Percentiles rank a stretch among this genome's conserved stretches.
phyloP scores from a whole-genome alignment of 495 filamentous ascomycete species.

The Bryoglossum gracile region DNA sequence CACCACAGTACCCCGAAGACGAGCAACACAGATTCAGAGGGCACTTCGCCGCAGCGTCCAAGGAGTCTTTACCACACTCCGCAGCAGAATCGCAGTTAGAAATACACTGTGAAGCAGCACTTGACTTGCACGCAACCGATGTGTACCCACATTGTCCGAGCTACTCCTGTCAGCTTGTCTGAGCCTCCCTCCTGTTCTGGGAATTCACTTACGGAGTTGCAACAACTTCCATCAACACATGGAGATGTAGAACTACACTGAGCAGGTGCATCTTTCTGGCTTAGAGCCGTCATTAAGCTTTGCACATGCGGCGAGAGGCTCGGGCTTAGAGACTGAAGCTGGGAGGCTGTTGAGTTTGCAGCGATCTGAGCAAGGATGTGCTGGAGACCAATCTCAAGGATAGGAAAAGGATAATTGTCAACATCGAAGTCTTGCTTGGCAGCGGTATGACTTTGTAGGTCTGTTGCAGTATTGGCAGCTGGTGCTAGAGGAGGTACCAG shows the following conservation, averaged over 20 bases:
- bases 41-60: constrained; percentile 16
- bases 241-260: not conserved
- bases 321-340: constrained; percentile 2
- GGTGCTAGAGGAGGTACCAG: not conserved
- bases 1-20: constrained; percentile 18
- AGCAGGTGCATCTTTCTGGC: not conserved
- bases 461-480: not conserved
- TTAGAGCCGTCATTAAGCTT: no score
- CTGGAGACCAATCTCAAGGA: constrained; percentile 6
- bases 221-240: constrained; percentile 16
- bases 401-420: constrained; percentile 10
- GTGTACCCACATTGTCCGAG: constrained; percentile 16
- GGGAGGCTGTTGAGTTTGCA: no score
- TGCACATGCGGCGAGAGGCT: no score
- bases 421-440: constrained; percentile 7
- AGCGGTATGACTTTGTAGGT: not conserved
- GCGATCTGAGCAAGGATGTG: constrained; percentile 10
- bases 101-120: constrained; percentile 6
- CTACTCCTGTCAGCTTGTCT: not conserved
- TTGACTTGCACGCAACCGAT: constrained; percentile 4
- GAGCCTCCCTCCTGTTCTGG: not conserved
- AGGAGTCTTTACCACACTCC: constrained; percentile 11
- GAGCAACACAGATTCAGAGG: constrained; percentile 21
- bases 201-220: constrained; percentile 7
- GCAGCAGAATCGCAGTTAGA: constrained; percentile 16